These are phyloP conservation scores for Blepharisma undulans DNA, from an alignment of 169 alveolate genomes.

Conservation along the genomic window DNA sequence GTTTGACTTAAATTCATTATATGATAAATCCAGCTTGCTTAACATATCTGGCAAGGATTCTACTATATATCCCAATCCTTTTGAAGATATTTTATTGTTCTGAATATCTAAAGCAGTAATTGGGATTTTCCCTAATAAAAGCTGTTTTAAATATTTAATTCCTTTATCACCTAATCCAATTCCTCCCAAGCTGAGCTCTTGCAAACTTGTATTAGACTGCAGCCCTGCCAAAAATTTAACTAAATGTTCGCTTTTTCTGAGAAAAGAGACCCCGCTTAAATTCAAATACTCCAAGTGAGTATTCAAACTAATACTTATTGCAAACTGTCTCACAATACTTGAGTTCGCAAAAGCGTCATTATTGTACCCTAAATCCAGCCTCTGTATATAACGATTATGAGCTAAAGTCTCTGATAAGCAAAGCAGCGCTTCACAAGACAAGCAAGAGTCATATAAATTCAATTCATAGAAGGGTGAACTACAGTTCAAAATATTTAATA, in stretches of 20 bases:
- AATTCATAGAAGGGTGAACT: not conserved
- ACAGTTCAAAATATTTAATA: not conserved
- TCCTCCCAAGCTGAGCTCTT: not conserved
- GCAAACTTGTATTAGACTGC: not conserved
- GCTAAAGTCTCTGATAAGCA: not conserved
- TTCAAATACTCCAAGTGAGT: constrained; percentile 8
- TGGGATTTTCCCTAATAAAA: not conserved
- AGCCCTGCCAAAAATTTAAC: not conserved
- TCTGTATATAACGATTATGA: not conserved
- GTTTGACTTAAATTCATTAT: not conserved
- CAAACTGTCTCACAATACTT: not conserved
- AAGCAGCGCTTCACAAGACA: not conserved
- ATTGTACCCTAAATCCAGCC: constrained; percentile 20
- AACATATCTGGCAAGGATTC: not conserved
- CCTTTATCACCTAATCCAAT: constrained; percentile 28
- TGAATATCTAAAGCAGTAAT: constrained; percentile 10
- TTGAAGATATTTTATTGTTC: constrained; percentile 8
- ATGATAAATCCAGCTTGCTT: constrained; percentile 8
- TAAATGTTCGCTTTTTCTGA: not conserved
- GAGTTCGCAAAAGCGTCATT: constrained; percentile 22
- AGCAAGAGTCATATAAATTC: not conserved
- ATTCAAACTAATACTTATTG: not conserved
- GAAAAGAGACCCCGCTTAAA: not conserved
- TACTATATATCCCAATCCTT: not conserved
- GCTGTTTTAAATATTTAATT: not conserved